phyloP scores from a whole-genome alignment of 2,329 filamentous ascomycete genomes.

The Trichophyton verrucosum region DNA sequence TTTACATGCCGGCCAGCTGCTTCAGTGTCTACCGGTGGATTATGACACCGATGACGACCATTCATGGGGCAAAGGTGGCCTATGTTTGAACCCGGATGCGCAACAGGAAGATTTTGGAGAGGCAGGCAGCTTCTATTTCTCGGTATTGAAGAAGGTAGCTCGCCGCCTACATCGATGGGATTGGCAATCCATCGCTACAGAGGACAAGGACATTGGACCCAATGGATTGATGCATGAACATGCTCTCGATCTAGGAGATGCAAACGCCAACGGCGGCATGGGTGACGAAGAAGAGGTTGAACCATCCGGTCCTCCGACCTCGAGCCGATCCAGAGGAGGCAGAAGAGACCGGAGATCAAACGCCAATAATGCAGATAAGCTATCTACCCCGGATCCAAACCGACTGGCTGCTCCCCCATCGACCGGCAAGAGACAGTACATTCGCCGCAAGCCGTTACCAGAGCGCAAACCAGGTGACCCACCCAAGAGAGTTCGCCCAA shows the following conservation, averaged over 20 bases:
- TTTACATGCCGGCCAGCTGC: slow-evolving; percentile 29
- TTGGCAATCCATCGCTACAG: slow-evolving; percentile 22
- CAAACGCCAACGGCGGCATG: background rate
- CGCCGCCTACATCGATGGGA: slow-evolving; percentile 36
- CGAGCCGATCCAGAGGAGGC: slow-evolving; percentile 1
- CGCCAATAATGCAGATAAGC: background rate
- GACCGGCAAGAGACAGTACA: background rate
- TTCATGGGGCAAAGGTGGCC: slow-evolving; percentile 33
- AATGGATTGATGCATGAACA: slow-evolving; percentile 9
- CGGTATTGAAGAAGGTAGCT: slow-evolving; percentile 31
- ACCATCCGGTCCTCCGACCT: background rate
- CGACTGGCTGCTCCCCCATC: background rate
- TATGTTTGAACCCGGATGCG: slow-evolving; percentile 28
- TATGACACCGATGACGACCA: slow-evolving; percentile 38
- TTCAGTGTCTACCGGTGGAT: slow-evolving; percentile 31
- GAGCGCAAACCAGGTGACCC: background rate
- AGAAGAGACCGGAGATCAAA: slow-evolving; percentile 6
- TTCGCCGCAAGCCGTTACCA: background rate
- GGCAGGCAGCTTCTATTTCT: slow-evolving; percentile 34
- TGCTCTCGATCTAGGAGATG: background rate
- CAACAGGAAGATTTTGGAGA: slow-evolving; percentile 39
- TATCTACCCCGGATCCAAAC: background rate
- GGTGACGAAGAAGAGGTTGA: slow-evolving; percentile 6
- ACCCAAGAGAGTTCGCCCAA: background rate
- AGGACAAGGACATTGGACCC: slow-evolving; percentile 8